A percentile compares a stretch with the other conserved stretches of the same genome.
These are phyloP conservation scores for Xylaria nigripes DNA, from an alignment of 495 filamentous ascomycete genomes.

Conservation along the genomic window DNA sequence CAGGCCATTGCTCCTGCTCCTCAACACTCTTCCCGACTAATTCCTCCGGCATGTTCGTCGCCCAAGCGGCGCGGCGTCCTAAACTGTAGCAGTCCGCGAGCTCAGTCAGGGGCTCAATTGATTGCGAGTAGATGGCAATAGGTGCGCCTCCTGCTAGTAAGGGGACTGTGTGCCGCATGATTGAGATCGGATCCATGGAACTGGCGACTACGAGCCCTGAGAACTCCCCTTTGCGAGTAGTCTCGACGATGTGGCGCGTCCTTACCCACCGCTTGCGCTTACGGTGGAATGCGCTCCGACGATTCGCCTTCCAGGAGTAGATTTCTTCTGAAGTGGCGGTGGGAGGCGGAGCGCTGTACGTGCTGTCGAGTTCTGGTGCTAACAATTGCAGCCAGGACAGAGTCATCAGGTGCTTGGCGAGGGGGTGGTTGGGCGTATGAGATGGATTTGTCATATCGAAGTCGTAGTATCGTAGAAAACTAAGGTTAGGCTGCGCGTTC, in stretches of 20 bases:
- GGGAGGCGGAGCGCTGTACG: conserved; percentile 55
- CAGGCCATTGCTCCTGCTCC: conserved; percentile 40
- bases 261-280: conserved; percentile 78
- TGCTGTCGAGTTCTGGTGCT: conserved; percentile 60
- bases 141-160: conserved; percentile 74
- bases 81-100: conserved; percentile 75
- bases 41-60: conserved; percentile 28
- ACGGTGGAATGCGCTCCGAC: conserved; percentile 70
- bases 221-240: conserved; percentile 66
- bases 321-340: conserved; percentile 47
- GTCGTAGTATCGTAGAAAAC: conserved; percentile 75
- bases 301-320: conserved; percentile 60
- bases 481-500: conserved; percentile 84
- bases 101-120: conserved; percentile 64
- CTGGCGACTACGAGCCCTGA: conserved; percentile 75
- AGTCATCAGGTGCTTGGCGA: conserved; percentile 70
- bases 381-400: conserved; percentile 87
- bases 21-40: conserved; percentile 27
- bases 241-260: conserved; percentile 57
- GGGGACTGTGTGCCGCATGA: conserved; percentile 65
- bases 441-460: conserved; percentile 64
- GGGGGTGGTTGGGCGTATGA: conserved; percentile 55
- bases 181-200: conserved; percentile 66
- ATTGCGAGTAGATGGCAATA: conserved; percentile 75
- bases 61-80: conserved; percentile 64